phyloP scores from a whole-genome alignment of 1,284 basidiomycete species.

The Moesziomyces sp. region DNA sequence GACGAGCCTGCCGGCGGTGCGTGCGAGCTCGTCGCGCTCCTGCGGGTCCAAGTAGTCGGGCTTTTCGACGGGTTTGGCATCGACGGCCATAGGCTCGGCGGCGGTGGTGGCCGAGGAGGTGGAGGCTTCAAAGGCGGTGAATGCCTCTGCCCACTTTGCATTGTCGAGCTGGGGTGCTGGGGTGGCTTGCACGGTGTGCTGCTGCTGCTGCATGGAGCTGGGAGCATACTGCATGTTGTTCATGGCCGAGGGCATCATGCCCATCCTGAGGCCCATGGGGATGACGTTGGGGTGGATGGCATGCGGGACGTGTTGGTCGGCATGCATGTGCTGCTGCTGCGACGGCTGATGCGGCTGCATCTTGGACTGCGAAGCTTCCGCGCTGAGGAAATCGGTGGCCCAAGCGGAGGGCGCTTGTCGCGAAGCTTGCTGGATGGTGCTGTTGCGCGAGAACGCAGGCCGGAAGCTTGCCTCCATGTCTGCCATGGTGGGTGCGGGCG shows the following conservation, averaged over 20 bases:
- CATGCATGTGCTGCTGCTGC: conserved; percentile 19
- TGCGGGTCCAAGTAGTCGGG: conserved; percentile 34
- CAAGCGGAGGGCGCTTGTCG: conserved; percentile 37
- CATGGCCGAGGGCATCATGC: conserved; percentile 20
- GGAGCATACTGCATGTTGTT: conserved; percentile 19
- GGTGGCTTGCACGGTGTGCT: conserved; percentile 11
- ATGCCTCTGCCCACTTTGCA: conserved; percentile 61
- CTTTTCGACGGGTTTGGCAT: conserved; percentile 16
- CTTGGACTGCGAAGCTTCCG: conserved; percentile 19
- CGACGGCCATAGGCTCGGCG: background rate
- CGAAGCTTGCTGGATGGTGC: conserved; percentile 6
- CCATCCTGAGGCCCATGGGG: conserved; percentile 30
- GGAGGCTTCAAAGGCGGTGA: conserved; percentile 51
- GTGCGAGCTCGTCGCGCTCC: conserved; percentile 66
- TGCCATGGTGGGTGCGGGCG: conserved; percentile 16
- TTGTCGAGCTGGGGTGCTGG: conserved; percentile 37
- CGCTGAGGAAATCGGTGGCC: conserved; percentile 54
- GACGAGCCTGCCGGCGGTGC: conserved; percentile 68
- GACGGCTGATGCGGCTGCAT: conserved; percentile 8
- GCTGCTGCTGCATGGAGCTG: conserved; percentile 20
- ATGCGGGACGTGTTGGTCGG: conserved; percentile 14
- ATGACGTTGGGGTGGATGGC: conserved; percentile 33
- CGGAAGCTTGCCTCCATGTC: conserved; percentile 49
- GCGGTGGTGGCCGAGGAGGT: conserved; percentile 11
- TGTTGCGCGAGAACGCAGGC: conserved; percentile 25